Percentiles rank a stretch among this genome's conserved stretches.
These are phyloP conservation scores for Seiridium unicorne DNA, from an alignment of 2,329 filamentous ascomycete genomes.

Conservation along the genomic window DNA sequence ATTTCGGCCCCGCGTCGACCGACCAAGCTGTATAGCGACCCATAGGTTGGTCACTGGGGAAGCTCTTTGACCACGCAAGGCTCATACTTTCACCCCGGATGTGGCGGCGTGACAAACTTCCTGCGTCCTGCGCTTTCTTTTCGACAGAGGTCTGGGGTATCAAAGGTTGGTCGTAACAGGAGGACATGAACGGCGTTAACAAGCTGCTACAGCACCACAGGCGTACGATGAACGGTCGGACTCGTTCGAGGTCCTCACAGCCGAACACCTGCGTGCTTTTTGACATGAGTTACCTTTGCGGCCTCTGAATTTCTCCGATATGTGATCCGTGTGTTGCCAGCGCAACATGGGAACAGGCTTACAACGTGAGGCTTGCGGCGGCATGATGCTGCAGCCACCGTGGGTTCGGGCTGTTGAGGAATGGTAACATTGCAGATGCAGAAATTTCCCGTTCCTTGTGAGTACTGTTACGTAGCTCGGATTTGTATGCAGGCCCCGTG, in stretches of 20 bases:
- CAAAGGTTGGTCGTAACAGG: neutral
- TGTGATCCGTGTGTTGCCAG: neutral
- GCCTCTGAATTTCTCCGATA: too few species aligned
- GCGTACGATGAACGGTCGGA: neutral
- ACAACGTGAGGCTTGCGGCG: neutral
- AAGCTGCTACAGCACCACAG: neutral
- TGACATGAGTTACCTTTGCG: neutral
- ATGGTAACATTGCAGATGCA: slow-evolving; percentile 4
- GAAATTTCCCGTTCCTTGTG: neutral
- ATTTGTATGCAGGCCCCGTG: too few species aligned
- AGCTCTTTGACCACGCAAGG: too few species aligned
- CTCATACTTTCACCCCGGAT: too few species aligned
- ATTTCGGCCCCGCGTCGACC: slow-evolving; percentile 1
- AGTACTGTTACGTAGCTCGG: neutral
- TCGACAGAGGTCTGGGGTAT: too few species aligned
- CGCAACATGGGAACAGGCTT: neutral
- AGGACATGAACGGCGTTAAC: too few species aligned
- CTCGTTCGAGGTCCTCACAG: neutral
- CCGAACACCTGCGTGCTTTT: neutral
- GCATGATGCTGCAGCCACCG: neutral
- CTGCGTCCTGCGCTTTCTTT: too few species aligned
- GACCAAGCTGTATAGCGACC: neutral
- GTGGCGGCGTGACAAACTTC: too few species aligned
- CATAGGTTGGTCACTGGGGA: too few species aligned
- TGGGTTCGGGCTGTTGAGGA: slow-evolving; percentile 2